These are phyloP conservation scores for Sugiyamaella valdiviana DNA, from an alignment of 805 yeast genomes.

Conservation along the genomic window DNA sequence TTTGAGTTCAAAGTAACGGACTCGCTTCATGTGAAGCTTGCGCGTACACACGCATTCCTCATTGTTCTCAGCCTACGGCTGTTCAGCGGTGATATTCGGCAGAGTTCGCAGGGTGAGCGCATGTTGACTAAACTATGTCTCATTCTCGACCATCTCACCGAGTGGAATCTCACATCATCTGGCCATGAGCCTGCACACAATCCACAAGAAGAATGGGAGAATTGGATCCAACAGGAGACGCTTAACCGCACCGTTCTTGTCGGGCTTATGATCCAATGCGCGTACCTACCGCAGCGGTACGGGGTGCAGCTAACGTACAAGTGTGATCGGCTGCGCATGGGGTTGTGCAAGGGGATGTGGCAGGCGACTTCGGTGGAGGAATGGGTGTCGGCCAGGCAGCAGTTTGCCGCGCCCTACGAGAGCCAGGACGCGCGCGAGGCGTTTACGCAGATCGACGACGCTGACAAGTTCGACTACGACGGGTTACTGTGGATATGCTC, in stretches of 20 bases:
- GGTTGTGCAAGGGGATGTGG: not conserved
- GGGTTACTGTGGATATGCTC: not conserved
- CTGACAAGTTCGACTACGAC: not conserved
- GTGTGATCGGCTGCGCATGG: not conserved
- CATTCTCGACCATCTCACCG: not conserved
- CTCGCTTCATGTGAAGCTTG: constrained; percentile 4
- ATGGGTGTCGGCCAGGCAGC: not conserved
- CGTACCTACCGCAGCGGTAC: not conserved
- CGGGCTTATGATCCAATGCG: not conserved
- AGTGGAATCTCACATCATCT: not conserved
- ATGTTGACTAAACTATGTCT: not conserved
- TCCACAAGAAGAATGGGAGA: not conserved
- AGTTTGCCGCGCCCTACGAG: not conserved
- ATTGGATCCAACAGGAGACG: not conserved
- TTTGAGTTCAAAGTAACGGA: not conserved
- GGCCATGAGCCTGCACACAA: not conserved
- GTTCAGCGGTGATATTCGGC: constrained; percentile 8
- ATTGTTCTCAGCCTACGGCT: constrained; percentile 6
- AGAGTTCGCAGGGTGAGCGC: constrained; percentile 3
- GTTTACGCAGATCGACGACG: not conserved
- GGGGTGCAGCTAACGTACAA: not conserved
- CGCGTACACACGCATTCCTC: constrained; percentile 8
- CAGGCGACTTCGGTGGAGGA: not conserved
- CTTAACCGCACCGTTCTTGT: not conserved
- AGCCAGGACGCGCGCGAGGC: not conserved